Percentiles rank a stretch among this genome's conserved stretches.
phyloP scores from a whole-genome alignment of 352 stramenopile genomes.

The Pythium grandisporangium region DNA sequence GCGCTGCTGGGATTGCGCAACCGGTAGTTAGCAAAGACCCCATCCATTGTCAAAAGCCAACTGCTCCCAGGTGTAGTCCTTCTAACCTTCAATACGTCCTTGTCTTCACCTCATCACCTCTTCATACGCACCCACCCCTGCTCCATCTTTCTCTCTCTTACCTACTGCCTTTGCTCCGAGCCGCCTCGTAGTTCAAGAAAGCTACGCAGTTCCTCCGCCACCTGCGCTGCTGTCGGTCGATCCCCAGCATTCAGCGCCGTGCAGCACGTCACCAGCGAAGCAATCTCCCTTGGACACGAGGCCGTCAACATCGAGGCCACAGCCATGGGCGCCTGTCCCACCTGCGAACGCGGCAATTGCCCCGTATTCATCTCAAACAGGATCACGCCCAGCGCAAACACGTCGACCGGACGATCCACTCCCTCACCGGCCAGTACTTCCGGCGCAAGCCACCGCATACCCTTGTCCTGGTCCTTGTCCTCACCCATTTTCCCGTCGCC shows the following conservation, averaged over 20 bases:
- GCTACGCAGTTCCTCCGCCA: conserved; percentile 16
- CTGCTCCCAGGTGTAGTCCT: no score
- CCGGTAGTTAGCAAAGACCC: no score
- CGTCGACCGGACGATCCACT: neutral
- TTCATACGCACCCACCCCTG: no score
- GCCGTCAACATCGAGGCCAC: conserved; percentile 10
- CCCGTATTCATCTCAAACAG: neutral
- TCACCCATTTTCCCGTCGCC: conserved; percentile 9
- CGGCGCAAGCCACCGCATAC: neutral
- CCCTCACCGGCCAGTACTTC: neutral
- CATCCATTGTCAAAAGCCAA: no score
- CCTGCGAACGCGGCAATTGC: conserved; percentile 21
- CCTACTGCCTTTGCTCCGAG: no score
- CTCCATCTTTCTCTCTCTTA: no score
- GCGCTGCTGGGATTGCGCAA: no score
- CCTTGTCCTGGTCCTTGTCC: conserved; percentile 4
- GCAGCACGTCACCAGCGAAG: conserved; percentile 10
- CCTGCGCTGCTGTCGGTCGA: conserved; percentile 11
- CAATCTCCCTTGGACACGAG: conserved; percentile 17
- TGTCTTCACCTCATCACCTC: no score
- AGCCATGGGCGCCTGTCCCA: conserved; percentile 13
- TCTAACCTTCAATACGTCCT: no score
- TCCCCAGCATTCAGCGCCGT: conserved; percentile 12
- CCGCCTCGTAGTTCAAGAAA: no score
- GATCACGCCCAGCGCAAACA: neutral